Evolutionary conservation across 345 rosid genomes (phyloP).

Genomic region (Angophora floribunda): DNA sequence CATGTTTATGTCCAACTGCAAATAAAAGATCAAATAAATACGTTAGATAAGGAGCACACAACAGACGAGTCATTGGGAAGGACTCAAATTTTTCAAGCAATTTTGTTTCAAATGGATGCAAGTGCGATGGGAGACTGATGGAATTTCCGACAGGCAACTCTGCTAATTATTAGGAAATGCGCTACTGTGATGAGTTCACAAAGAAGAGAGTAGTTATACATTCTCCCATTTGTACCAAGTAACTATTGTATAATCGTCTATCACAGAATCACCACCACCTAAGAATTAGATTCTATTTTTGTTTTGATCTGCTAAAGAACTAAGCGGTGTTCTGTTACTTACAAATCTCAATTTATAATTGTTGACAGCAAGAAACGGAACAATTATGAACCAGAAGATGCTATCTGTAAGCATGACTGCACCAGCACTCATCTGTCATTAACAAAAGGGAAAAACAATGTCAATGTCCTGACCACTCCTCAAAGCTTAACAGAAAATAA

Average conservation of each 20-base stretch:
- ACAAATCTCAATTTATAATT: conserved; percentile 66
- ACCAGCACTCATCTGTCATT: conserved; percentile 88
- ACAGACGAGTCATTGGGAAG: not conserved
- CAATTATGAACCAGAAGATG: conserved; percentile 89
- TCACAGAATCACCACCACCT: not conserved
- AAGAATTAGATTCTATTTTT: not conserved
- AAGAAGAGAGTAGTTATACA: not conserved
- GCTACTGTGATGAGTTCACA: not conserved
- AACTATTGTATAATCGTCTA: not conserved
- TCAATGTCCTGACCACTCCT: not conserved
- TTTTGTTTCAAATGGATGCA: not conserved
- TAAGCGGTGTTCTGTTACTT: conserved; percentile 14
- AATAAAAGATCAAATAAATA: not conserved
- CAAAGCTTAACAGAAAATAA: not conserved
- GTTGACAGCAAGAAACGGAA: conserved; percentile 76
- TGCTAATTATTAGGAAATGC: not conserved
- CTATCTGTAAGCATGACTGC: conserved; percentile 93
- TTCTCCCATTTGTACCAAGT: not conserved
- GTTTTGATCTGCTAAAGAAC: not conserved
- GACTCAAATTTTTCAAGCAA: not conserved
- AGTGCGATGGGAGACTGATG: not conserved
- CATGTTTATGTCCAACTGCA: conserved; percentile 75
- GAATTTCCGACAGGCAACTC: not conserved
- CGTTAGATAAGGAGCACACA: not conserved
- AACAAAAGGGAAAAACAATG: not conserved